Evolutionary conservation across 2,329 filamentous ascomycete genomes (phyloP), one percentile per base, ranked within the genome.

Genomic region (Paramyrothecium roridum): DNA sequence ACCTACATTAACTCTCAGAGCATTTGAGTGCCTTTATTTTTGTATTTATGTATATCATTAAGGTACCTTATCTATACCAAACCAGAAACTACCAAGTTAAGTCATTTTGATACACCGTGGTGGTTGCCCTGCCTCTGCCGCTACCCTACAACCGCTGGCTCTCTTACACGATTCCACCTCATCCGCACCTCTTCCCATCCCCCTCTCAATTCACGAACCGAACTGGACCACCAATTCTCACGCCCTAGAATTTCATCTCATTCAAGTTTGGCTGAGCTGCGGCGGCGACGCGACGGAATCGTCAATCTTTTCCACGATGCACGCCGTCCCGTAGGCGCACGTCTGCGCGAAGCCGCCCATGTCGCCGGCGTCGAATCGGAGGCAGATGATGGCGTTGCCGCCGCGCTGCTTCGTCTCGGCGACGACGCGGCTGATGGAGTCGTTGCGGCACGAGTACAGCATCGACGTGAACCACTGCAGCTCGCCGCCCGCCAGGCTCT

Each of bases 281-380:
- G 67, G 57, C 26, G 65, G 64, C 45, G 63, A 59, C 3, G 61
- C 57, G 30, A 57, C 55, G 19, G 22, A 56, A 3, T 67, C 71
- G 13, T 82, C 77, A 54, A 84, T 67, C 72, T 80, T 84, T 69
- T 85, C 81, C 23, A 85, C 74, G 13, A 83, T 61, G 52, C 77
- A 80, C 2, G 83, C 83, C 3, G 83, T 86, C 2, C 83, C 83
- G 63, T 85, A 86, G 1, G 82, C 82, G 57, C 80, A 83, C 45
- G 82, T 80, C 69, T 85, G 82, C 2, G 80, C 80, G 62, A 81
- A 85, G 2, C 78, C 76, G 26, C 75, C 79, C 59, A 84, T 68
- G 57, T 82, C 81, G 4, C 76, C 76, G 2, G 80, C 75, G 62
- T 86, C 83, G 61, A 86, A 86, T 47, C 82, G 75, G 59, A 86